Evolutionary conservation across 352 stramenopile genomes (phyloP).

Genomic region (Phytopythium delawarense): DNA sequence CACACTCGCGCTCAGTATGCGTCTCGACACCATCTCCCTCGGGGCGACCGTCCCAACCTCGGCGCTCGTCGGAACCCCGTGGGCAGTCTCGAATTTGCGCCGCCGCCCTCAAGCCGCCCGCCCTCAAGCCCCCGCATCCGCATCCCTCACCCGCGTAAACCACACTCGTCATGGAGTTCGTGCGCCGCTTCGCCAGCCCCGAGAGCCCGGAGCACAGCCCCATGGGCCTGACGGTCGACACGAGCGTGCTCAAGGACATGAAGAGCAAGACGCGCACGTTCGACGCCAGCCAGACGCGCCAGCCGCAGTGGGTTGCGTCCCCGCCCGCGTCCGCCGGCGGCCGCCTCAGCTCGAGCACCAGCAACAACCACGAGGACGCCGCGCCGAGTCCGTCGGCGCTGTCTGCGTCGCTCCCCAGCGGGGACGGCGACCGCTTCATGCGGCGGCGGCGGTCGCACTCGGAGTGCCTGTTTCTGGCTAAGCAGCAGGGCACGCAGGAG

Average conservation of each 20-base stretch:
- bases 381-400: slow-evolving; percentile 7
- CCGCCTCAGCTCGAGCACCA: not conserved
- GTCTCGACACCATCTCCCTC: not conserved
- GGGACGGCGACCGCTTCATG: slow-evolving; percentile 23
- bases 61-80: slow-evolving; percentile 7
- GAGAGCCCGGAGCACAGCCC: slow-evolving; percentile 10
- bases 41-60: not conserved
- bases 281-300: slow-evolving; percentile 16
- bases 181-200: slow-evolving; percentile 23
- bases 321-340: not conserved
- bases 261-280: slow-evolving; percentile 18
- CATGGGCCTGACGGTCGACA: slow-evolving; percentile 43
- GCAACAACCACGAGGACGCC: not conserved
- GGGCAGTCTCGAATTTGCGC: slow-evolving; percentile 36
- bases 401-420: slow-evolving; percentile 25
- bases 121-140: not conserved
- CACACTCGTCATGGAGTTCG: slow-evolving; percentile 24
- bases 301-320: slow-evolving; percentile 19
- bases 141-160: not conserved
- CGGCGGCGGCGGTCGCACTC: slow-evolving; percentile 72
- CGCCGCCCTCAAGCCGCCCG: slow-evolving; percentile 6
- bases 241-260: slow-evolving; percentile 27
- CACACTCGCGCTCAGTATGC: too few relatives aligned
- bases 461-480: slow-evolving; percentile 74
- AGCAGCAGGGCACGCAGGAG: slow-evolving; percentile 41